These are phyloP conservation scores for Cucurbita maxima DNA, from an alignment of 306 rosid genomes.

Conservation along the genomic window DNA sequence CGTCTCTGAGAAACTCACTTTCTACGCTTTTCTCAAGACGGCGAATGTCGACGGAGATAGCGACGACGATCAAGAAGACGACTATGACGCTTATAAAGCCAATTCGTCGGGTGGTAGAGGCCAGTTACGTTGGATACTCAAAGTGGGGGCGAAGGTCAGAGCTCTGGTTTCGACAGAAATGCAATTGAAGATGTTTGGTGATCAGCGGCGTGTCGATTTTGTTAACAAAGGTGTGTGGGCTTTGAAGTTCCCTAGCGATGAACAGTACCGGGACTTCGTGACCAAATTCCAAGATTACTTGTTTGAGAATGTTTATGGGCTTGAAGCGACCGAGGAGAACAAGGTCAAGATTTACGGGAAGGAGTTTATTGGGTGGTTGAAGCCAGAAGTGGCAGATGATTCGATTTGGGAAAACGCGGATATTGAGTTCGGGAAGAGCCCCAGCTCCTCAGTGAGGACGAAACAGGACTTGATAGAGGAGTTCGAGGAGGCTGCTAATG, in stretches of 20 bases:
- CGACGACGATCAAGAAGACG: constrained; percentile 15
- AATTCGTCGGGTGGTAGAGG: constrained; percentile 8
- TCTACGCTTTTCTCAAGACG: constrained; percentile 35
- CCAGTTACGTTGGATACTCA: constrained; percentile 33
- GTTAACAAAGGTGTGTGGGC: constrained; percentile 83
- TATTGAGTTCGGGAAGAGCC: constrained; percentile 16
- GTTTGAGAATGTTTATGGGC: constrained; percentile 59
- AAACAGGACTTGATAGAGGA: constrained; percentile 51
- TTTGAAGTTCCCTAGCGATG: constrained; percentile 49
- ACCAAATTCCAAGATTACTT: constrained; percentile 56
- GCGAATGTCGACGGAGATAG: constrained; percentile 12
- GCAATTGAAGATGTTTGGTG: constrained; percentile 85
- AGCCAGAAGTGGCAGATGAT: constrained; percentile 74
- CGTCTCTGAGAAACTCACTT: constrained; percentile 44
- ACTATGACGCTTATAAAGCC: background rate
- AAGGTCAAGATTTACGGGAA: constrained; percentile 67
- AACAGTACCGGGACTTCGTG: constrained; percentile 47
- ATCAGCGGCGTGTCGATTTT: constrained; percentile 73
- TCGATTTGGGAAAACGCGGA: constrained; percentile 74
- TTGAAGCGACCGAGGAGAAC: constrained; percentile 59
- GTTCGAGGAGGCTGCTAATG: constrained; percentile 73
- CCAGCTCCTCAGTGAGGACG: constrained; percentile 13
- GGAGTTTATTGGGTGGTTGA: constrained; percentile 84
- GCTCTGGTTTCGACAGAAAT: constrained; percentile 62
- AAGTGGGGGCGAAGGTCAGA: constrained; percentile 50